Conservation (phyloP, 306 rosid genomes). For the Hippophae rhamnoides region DNA sequence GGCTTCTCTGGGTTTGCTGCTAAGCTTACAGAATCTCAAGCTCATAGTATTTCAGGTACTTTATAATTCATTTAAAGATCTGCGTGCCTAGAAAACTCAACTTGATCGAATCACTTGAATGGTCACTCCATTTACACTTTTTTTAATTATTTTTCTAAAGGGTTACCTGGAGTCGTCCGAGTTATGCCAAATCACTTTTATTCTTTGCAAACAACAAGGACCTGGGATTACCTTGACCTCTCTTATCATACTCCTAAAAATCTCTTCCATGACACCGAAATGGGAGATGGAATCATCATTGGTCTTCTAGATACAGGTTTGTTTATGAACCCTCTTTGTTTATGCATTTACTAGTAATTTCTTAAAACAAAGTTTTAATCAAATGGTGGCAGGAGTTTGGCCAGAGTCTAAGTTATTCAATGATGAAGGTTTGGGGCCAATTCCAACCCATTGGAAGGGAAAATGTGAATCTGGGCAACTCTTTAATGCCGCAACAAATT, state of each 20-base stretch:
- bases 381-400: conserved; percentile 31
- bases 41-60: conserved; percentile 21
- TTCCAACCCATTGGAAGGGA: conserved; percentile 40
- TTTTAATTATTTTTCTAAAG: conserved; percentile 13
- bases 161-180: conserved; percentile 24
- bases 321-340: neutral
- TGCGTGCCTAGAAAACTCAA: neutral
- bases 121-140: neutral
- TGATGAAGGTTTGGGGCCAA: conserved; percentile 32
- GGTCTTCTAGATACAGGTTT: conserved; percentile 44
- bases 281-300: conserved; percentile 31
- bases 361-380: neutral
- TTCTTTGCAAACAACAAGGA: conserved; percentile 38
- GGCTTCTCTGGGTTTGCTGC: conserved; percentile 44
- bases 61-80: neutral
- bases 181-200: conserved; percentile 34
- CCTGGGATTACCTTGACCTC: conserved; percentile 46
- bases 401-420: conserved; percentile 38
- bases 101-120: neutral
- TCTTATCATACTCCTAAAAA: conserved; percentile 14
- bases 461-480: conserved; percentile 29
- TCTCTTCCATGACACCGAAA: conserved; percentile 19
- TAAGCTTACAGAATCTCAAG: conserved; percentile 28
- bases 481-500: conserved; percentile 23
- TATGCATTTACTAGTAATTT: neutral